A percentile compares a stretch with the other conserved stretches of the same genome.
phyloP scores from a whole-genome alignment of 2,329 filamentous ascomycete species.

The Beauveria rudraprayagi region DNA sequence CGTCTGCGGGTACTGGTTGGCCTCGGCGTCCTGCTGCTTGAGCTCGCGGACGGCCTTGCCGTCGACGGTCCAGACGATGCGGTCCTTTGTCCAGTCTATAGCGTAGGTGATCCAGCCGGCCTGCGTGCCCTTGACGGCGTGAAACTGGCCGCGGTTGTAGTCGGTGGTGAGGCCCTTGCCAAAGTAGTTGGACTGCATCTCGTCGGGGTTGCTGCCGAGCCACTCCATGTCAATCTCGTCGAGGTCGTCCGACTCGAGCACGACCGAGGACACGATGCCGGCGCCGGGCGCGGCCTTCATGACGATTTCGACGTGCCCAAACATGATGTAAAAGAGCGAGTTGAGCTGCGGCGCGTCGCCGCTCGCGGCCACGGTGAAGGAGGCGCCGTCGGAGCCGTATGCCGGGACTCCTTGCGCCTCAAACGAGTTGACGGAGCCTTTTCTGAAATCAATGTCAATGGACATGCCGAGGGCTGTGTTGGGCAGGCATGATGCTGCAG shows the following conservation, averaged over 20 bases:
- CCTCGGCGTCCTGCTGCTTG: constrained; percentile 57
- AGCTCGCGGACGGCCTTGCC: constrained; percentile 70
- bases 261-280: constrained; percentile 87
- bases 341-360: constrained; percentile 81
- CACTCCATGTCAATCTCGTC: constrained; percentile 98
- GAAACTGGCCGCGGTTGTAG: constrained; percentile 84
- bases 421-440: constrained; percentile 73
- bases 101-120: constrained; percentile 75
- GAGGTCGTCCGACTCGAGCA: constrained; percentile 82
- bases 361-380: constrained; percentile 67
- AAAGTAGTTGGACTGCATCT: constrained; percentile 97
- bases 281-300: constrained; percentile 81
- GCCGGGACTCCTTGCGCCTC: constrained; percentile 58
- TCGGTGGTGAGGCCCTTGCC: constrained; percentile 78
- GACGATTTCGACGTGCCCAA: constrained; percentile 78
- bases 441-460: constrained; percentile 76
- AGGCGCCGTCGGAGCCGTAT: constrained; percentile 66
- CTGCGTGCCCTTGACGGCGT: constrained; percentile 62
- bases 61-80: constrained; percentile 82
- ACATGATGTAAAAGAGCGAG: constrained; percentile 99
- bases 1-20: constrained; percentile 81
- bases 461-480: constrained; percentile 75
- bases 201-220: constrained; percentile 65
- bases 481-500: constrained; percentile 55
- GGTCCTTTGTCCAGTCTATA: constrained; percentile 80